Evolutionary conservation across 2,329 filamentous ascomycete species (phyloP).

Genomic region (Diaporthe velutina): DNA sequence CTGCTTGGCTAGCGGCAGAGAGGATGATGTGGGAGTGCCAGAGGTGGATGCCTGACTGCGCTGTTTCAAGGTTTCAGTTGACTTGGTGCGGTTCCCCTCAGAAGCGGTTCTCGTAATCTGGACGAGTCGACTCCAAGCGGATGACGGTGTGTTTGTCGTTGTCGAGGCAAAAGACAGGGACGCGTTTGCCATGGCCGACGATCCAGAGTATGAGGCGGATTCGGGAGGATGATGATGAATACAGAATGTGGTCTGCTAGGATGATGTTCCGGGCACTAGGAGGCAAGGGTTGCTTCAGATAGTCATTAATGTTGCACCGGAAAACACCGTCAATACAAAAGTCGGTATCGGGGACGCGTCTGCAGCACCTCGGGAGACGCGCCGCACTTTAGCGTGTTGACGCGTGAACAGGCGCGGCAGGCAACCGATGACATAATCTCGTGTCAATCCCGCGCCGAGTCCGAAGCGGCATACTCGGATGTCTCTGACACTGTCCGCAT

Average conservation of each 20-base stretch:
- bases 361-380: constrained; percentile 32
- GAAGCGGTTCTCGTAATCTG: constrained; percentile 34
- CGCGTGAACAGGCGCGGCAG: not conserved
- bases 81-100: constrained; percentile 32
- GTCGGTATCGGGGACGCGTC: constrained; percentile 15
- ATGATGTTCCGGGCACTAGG: not conserved
- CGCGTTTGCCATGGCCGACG: not conserved
- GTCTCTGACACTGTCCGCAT: not conserved
- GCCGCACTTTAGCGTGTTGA: constrained; percentile 32
- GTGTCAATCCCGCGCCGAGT: not conserved
- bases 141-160: not conserved
- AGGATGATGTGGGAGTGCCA: not conserved
- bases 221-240: not conserved
- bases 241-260: not conserved
- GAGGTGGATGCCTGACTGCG: not conserved
- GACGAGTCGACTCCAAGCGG: constrained; percentile 39
- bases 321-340: not conserved
- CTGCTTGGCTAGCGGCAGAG: constrained; percentile 12
- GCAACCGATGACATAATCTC: constrained; percentile 11
- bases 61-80: not conserved
- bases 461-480: not conserved
- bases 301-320: not conserved
- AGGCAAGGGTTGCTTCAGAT: not conserved
- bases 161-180: not conserved
- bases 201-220: no score